A percentile compares a stretch with the other conserved stretches of the same genome.
phyloP scores from a whole-genome alignment of 768 basidiomycete species.

The Psilocybe cubensis region DNA sequence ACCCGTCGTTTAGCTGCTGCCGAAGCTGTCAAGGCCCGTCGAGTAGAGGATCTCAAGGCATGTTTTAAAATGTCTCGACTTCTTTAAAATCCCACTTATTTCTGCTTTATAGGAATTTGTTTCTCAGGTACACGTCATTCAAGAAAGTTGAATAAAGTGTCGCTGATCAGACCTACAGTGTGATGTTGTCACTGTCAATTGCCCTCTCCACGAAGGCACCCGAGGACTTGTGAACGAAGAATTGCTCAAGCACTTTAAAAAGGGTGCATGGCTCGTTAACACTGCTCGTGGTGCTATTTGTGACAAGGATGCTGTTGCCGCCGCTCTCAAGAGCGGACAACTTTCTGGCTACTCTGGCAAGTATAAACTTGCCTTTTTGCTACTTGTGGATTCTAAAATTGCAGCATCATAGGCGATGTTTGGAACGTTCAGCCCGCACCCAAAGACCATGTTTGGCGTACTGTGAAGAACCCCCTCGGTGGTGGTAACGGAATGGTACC shows the following conservation, averaged over 20 bases:
- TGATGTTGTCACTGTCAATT: conserved; percentile 87
- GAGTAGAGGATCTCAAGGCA: conserved; percentile 80
- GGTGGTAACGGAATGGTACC: conserved; percentile 92
- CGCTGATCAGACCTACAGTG: conserved; percentile 40
- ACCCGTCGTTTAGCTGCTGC: conserved; percentile 50
- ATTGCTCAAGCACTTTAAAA: conserved; percentile 87
- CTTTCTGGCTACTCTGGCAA: conserved; percentile 59
- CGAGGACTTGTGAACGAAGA: conserved; percentile 80
- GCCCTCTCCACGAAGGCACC: conserved; percentile 86
- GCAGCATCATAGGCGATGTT: conserved; percentile 54
- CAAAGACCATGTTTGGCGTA: conserved; percentile 85
- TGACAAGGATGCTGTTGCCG: conserved; percentile 80
- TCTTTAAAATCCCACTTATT: background rate
- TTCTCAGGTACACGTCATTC: conserved; percentile 37
- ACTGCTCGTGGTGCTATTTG: conserved; percentile 93
- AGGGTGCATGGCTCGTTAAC: conserved; percentile 92
- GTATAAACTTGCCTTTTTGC: conserved; percentile 3
- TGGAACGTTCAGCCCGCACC: conserved; percentile 91
- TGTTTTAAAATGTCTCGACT: background rate
- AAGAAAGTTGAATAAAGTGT: too few relatives aligned
- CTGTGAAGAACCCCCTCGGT: conserved; percentile 76
- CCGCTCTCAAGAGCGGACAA: conserved; percentile 76
- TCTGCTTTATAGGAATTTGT: conserved; percentile 39
- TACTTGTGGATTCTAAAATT: conserved; percentile 26
- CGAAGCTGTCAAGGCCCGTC: conserved; percentile 67